phyloP scores from a whole-genome alignment of 352 stramenopile genomes.

The Phytophthora quininea region DNA sequence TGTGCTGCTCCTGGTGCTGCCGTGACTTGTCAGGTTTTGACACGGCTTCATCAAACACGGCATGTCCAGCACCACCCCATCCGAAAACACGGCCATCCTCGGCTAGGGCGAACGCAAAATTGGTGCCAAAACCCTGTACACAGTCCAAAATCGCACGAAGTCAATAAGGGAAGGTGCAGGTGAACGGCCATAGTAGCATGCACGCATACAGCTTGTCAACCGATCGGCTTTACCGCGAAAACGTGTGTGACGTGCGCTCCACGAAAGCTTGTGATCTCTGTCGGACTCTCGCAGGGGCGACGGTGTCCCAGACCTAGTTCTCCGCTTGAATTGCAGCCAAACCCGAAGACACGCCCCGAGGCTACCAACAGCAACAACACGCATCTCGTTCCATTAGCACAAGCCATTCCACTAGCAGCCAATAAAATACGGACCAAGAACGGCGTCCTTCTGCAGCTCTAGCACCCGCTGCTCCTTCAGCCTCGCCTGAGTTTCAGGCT shows the following conservation, averaged over 20 bases:
- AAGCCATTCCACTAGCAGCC: neutral
- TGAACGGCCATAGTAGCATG: too few relatives aligned
- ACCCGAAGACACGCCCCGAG: slow-evolving; percentile 69
- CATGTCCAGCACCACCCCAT: slow-evolving; percentile 83
- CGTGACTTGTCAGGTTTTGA: slow-evolving; percentile 2
- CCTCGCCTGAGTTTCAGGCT: slow-evolving; percentile 48
- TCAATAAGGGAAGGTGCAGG: neutral
- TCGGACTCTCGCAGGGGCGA: slow-evolving; percentile 30
- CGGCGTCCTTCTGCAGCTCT: slow-evolving; percentile 43
- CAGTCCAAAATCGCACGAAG: neutral
- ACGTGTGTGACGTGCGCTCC: slow-evolving; percentile 48
- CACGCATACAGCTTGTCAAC: too few relatives aligned
- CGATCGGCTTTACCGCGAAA: slow-evolving; percentile 41
- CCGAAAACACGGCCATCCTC: slow-evolving; percentile 83
- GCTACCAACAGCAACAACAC: slow-evolving; percentile 20
- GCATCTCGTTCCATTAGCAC: neutral
- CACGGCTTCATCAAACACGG: slow-evolving; percentile 37
- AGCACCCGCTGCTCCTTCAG: slow-evolving; percentile 40
- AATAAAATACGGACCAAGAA: slow-evolving; percentile 44
- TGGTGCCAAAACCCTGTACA: slow-evolving; percentile 62
- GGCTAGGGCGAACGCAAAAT: slow-evolving; percentile 83
- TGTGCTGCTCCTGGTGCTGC: slow-evolving; percentile 3
- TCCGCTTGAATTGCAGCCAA: slow-evolving; percentile 67
- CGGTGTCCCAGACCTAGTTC: slow-evolving; percentile 70
- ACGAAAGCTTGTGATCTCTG: slow-evolving; percentile 64